A percentile compares a stretch with the other conserved stretches of the same genome.
Conservation (phyloP, 768 basidiomycete species). For the Suillus discolor region DNA sequence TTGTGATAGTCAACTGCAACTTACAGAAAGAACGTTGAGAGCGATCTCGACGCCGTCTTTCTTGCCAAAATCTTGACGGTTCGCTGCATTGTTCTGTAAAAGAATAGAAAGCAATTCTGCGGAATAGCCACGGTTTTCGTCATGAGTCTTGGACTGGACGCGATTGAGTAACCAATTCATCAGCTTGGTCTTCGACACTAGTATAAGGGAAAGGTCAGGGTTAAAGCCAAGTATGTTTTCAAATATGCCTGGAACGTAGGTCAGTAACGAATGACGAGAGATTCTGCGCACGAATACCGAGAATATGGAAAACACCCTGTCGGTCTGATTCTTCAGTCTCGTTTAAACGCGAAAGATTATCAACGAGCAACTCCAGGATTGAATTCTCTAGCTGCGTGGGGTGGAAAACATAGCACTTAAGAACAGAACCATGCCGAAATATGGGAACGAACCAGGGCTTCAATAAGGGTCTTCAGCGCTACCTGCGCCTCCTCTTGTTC, state of each 20-base stretch:
- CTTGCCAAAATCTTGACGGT: constrained; percentile 69
- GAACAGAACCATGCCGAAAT: constrained; percentile 1
- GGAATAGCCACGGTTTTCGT: constrained; percentile 92
- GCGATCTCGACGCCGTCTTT: constrained; percentile 77
- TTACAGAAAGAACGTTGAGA: constrained; percentile 79
- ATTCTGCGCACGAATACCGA: constrained; percentile 50
- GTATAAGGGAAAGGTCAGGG: constrained; percentile 67
- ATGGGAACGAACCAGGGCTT: constrained; percentile 63
- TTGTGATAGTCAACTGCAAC: constrained; percentile 30
- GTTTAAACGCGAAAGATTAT: constrained; percentile 87
- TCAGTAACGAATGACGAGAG: constrained; percentile 7
- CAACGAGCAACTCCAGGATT: constrained; percentile 84
- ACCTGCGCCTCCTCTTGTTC: constrained; percentile 62
- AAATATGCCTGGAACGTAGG: constrained; percentile 65
- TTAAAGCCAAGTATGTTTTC: constrained; percentile 91
- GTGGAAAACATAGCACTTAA: constrained; percentile 9
- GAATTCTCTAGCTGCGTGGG: constrained; percentile 72
- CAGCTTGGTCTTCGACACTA: constrained; percentile 76
- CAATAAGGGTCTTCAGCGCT: constrained; percentile 73
- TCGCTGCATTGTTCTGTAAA: constrained; percentile 71
- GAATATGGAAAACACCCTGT: constrained; percentile 90
- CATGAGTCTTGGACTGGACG: constrained; percentile 69
- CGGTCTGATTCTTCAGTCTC: constrained; percentile 89
- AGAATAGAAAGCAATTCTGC: constrained; percentile 93
- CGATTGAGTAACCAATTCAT: constrained; percentile 80